Conservation (phyloP, 208 protist genomes). For the Trypanosoma rangeli region DNA sequence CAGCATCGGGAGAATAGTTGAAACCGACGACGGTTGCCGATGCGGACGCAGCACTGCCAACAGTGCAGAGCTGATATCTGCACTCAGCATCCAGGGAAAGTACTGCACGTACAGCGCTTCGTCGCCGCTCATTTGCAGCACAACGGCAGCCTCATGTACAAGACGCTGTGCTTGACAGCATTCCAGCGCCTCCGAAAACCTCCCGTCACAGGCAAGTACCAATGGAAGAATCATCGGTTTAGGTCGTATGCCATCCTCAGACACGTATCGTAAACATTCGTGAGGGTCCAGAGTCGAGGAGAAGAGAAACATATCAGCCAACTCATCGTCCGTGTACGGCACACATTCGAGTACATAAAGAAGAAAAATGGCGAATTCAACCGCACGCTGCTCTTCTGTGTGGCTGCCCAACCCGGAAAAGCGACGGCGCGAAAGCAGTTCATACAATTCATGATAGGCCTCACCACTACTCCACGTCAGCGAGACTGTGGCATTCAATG, state of each 20-base stretch:
- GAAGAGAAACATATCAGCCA: constrained; percentile 16
- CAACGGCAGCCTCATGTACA: constrained; percentile 27
- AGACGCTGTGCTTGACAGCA: constrained; percentile 29
- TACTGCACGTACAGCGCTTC: constrained; percentile 1
- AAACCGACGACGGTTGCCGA: neutral
- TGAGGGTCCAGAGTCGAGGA: constrained; percentile 6
- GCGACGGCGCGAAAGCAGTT: constrained; percentile 9
- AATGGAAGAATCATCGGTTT: constrained; percentile 22
- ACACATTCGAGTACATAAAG: constrained; percentile 27
- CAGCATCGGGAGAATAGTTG: constrained; percentile 23
- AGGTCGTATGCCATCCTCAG: constrained; percentile 7
- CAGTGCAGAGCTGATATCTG: neutral
- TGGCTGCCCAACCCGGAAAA: neutral
- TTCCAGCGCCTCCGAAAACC: constrained; percentile 27
- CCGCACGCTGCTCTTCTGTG: constrained; percentile 7
- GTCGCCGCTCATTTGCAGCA: constrained; percentile 19
- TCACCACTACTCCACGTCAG: constrained; percentile 20
- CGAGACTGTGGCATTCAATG: neutral
- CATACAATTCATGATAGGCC: constrained; percentile 30
- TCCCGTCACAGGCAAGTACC: constrained; percentile 10
- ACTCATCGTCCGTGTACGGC: constrained; percentile 7
- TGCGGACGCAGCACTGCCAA: constrained; percentile 4
- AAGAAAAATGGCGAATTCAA: constrained; percentile 42
- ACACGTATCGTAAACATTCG: constrained; percentile 18
- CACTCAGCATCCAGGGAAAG: constrained; percentile 19